phyloP scores from a whole-genome alignment of 495 filamentous ascomycete genomes.

The Neurospora intermedia region DNA sequence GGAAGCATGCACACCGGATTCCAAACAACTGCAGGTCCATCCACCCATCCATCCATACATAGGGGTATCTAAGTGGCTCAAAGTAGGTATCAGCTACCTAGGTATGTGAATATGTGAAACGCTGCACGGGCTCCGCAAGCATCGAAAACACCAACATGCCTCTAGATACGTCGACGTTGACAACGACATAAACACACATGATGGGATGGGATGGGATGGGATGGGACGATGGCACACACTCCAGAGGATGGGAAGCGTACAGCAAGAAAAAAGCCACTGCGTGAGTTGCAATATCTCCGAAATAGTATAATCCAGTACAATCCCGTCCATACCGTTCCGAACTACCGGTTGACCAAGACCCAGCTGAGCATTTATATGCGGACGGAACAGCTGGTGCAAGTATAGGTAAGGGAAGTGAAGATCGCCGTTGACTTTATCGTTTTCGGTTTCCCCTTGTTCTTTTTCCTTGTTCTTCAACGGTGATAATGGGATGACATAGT shows the following conservation, averaged over 20 bases:
- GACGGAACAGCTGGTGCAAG: neutral
- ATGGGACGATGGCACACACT: neutral
- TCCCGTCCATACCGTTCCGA: neutral
- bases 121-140: neutral
- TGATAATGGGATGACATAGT: too few relatives aligned
- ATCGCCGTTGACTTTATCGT: neutral
- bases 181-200: neutral
- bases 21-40: neutral
- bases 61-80: neutral
- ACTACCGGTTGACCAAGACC: neutral
- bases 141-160: neutral
- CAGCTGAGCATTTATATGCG: neutral
- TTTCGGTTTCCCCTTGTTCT: neutral
- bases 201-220: neutral
- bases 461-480: neutral
- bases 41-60: neutral
- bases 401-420: neutral
- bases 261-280: neutral
- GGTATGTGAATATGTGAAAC: neutral
- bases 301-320: neutral
- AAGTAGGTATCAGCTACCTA: neutral
- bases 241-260: neutral
- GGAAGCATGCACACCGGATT: neutral
- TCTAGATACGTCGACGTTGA: neutral
- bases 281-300: neutral